Evolutionary conservation across 2,329 filamentous ascomycete species (phyloP), one percentile per base, ranked within the genome.

Genomic region (Monosporascus sp.): DNA sequence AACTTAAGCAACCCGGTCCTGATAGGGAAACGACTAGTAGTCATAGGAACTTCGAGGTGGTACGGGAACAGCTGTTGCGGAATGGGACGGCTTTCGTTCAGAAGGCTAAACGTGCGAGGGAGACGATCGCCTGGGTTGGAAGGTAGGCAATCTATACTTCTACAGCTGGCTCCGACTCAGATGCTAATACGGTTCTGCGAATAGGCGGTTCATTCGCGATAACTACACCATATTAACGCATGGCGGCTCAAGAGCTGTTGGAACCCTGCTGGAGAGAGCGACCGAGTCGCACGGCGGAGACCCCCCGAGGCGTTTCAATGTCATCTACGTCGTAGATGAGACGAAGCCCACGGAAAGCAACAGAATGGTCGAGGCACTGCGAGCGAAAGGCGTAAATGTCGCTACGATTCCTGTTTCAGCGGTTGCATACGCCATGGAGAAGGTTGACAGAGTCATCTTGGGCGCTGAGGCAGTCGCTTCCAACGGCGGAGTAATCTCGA

Each of bases 401-500:
- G 89, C 92, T 16, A 88, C 87, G 1, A 90, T 97, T 44, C 80
- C 84, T 3, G 84, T 88, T 51, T 84, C 85, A 5, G 88, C 87
- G 3, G 84, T 91, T 8, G 91, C 89, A 37, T 92, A 95, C 68
- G 85, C 88, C 43, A 82, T 97, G 70, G 79, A 82, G 17, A 85
- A 84, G 67, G 86, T 94, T 16, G 84, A 91, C 65, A 74, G 83
- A 63, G 78, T 87, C 7, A 76, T 88, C 49, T 80, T 86, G 9
- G 85, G 85, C 47, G 81, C 84, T 74, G 93, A 97, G 70, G 92
- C 91, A 41, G 91, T 97, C 17, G 90, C 95, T 20, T 90, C 96
- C 66, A 96, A 96, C 67, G 94, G 94, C 49, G 93, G 93, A 38
- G 88, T 97, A 62, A 89, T 99, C 61, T 93, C 89, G 24, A 79